A percentile compares a stretch with the other conserved stretches of the same genome.
Evolutionary conservation across 768 basidiomycete genomes (phyloP).

Genomic region (Tulasnella sp.): DNA sequence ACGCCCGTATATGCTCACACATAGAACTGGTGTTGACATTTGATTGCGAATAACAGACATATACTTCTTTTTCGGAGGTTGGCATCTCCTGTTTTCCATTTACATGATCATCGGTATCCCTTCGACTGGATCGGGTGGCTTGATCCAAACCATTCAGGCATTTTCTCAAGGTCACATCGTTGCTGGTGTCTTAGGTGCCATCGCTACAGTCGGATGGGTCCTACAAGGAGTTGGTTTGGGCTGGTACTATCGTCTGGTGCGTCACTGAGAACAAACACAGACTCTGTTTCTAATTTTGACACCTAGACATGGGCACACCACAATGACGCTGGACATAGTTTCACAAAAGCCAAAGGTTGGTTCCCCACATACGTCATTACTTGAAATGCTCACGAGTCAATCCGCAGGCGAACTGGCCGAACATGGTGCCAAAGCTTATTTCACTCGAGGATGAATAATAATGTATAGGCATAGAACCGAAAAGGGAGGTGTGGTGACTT

Average conservation of each 20-base stretch:
- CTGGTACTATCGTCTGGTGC: constrained; percentile 65
- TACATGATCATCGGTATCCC: constrained; percentile 97
- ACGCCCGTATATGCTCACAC: constrained; percentile 23
- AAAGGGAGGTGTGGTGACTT: background rate
- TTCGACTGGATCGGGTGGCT: constrained; percentile 79
- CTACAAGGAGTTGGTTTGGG: constrained; percentile 73
- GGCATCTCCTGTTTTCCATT: constrained; percentile 82
- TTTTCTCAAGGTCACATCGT: constrained; percentile 57
- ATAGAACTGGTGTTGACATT: background rate
- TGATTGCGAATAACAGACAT: constrained; percentile 47
- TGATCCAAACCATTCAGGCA: constrained; percentile 83
- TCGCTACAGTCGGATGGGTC: constrained; percentile 79
- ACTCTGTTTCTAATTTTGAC: background rate
- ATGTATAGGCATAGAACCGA: background rate
- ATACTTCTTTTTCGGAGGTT: constrained; percentile 94
- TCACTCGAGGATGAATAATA: constrained; percentile 32
- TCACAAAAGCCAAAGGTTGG: constrained; percentile 52
- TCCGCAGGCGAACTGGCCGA: constrained; percentile 65
- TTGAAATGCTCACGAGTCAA: constrained; percentile 8
- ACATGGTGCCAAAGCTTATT: constrained; percentile 80
- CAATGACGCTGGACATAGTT: constrained; percentile 70
- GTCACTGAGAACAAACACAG: constrained; percentile 6
- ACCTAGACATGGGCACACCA: constrained; percentile 66
- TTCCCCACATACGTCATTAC: constrained; percentile 10
- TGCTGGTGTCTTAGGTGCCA: constrained; percentile 65